Evolutionary conservation across 2,329 filamentous ascomycete genomes (phyloP), one percentile per base, ranked within the genome.

Genomic region (Atkinsonella texensis): DNA sequence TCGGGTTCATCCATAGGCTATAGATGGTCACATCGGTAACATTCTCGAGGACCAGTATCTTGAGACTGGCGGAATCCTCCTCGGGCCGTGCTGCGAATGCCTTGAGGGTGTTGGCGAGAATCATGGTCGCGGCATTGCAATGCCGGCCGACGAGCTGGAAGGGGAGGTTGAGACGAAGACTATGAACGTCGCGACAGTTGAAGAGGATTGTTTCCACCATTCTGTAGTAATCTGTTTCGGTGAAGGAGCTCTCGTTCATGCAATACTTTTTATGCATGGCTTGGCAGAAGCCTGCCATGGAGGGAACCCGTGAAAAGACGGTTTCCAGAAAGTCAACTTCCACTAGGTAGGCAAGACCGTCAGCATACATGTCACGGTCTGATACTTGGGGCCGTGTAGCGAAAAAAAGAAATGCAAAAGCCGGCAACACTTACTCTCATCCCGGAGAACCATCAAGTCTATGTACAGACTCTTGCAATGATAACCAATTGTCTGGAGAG

Each of bases 71-170:
- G 9, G 70, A 70, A 49, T 69, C 68, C 51, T 74, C 73, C 51
- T 74, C 69, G 1, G 68, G 66, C 7, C 75, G 68, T 32, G 64
- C 61, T 3, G 70, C 70, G 48, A 78, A 63, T 3, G 71, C 73
- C 54, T 74, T 73, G 52, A 79, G 63, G 3, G 71, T 75, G 52
- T 75, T 77, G 49, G 74, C 74, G 15, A 79, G 63, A n/a, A 78
- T 70, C 56, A 74, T 68, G 10, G 74, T 78, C 17, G 73, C 69
- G 43, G 73, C 70, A 52, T 68, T 68, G 53, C 68, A 73, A 53
- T 71, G 65, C 10, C 65, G 64, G 15, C 70, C 72, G 11, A 76
- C 68, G 9, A 78, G 64, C 56, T 76, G 73, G 53, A 75, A 76
- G 3, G 75, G 75, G 5, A 79, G 68, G 53, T 71, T 75, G 20